Conservation (phyloP, 2,329 filamentous ascomycete genomes). For the Botrytis porri region DNA sequence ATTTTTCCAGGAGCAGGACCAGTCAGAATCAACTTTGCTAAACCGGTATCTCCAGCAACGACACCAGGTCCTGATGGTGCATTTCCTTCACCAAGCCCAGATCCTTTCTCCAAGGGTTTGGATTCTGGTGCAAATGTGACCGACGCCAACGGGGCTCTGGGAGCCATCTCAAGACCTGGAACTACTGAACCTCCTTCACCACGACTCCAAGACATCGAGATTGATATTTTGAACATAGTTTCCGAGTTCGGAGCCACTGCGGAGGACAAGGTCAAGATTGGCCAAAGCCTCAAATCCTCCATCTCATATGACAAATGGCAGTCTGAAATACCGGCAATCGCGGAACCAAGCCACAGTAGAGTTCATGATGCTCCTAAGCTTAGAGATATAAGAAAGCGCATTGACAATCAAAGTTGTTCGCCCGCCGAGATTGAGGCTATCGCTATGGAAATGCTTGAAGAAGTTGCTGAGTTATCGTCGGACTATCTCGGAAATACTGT, state of each 20-base stretch:
- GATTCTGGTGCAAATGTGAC: constrained; percentile 46
- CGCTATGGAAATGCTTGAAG: constrained; percentile 89
- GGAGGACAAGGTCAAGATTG: constrained; percentile 72
- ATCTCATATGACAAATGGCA: constrained; percentile 70
- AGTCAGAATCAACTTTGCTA: constrained; percentile 94
- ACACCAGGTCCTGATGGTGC: constrained; percentile 85
- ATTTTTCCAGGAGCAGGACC: constrained; percentile 96
- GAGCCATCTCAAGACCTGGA: constrained; percentile 42
- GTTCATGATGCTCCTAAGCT: constrained; percentile 92
- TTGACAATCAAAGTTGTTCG: constrained; percentile 89
- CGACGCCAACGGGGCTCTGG: constrained; percentile 40
- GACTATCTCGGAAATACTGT: constrained; percentile 98
- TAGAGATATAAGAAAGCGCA: constrained; percentile 92
- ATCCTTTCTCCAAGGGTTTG: constrained; percentile 64
- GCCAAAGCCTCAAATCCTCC: constrained; percentile 69
- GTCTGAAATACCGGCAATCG: constrained; percentile 83
- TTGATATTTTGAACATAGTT: constrained; percentile 82
- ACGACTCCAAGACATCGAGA: constrained; percentile 71
- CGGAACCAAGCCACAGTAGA: constrained; percentile 83
- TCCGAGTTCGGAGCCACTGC: constrained; percentile 81
- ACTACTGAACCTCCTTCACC: constrained; percentile 63
- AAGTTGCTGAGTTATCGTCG: constrained; percentile 90
- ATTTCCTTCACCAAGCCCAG: constrained; percentile 89
- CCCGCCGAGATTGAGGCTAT: constrained; percentile 88
- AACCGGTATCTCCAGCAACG: constrained; percentile 84